Base-by-base conservation (phyloP, 768 basidiomycete species). In the Grammothele lineata region DNA sequence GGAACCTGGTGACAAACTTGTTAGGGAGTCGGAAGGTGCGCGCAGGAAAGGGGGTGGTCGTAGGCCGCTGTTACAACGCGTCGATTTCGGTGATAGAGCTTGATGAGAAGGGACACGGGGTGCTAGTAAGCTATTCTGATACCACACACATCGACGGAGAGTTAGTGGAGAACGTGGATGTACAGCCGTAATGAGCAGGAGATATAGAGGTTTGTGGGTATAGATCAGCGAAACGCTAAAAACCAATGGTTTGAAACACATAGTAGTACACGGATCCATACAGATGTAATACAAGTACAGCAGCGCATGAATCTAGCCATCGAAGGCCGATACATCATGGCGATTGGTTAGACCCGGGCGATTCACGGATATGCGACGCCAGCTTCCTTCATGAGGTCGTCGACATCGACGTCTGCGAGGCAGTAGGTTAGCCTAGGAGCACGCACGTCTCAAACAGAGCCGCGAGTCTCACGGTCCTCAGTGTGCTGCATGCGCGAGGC, bases 71-170 rank as follows among this genome's bases (percentile, higher is more conserved):
- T 58, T 62, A 65, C 43, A 87, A 85, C 58, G 67, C 75, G 32
- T 76, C 76, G 3, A 71, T 90, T 40, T 77, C 80, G 19, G 63
- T 80, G 14, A 63, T 88, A 19, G 85, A 87, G 46, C 55, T 87
- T 37, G 60, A 66, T 17, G 57, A 63, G 30, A 42, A 59, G 24
- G 61, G 69, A 23, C 56, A 56, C 48, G 77, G 74, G 22, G 61
- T 55, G 19, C 50, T 89, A 25, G 63, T 74, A 27, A 68, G 72
- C 55, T 87, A 73, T 54, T 82, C 76, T 35, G 77, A 80, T 55
- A 64, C 71, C 18, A 62, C 69, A 21, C 86, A 89, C 65, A 62
- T 89, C 40, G 61, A 57, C 27, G 61, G 9, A 40, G 57, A 57
- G 9, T 44, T 61, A n/a, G 65, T 77, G 43, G 66, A 52, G 24